These are phyloP conservation scores for Aspergillus nidulans DNA, from an alignment of 495 filamentous ascomycete species.

Conservation along the genomic window DNA sequence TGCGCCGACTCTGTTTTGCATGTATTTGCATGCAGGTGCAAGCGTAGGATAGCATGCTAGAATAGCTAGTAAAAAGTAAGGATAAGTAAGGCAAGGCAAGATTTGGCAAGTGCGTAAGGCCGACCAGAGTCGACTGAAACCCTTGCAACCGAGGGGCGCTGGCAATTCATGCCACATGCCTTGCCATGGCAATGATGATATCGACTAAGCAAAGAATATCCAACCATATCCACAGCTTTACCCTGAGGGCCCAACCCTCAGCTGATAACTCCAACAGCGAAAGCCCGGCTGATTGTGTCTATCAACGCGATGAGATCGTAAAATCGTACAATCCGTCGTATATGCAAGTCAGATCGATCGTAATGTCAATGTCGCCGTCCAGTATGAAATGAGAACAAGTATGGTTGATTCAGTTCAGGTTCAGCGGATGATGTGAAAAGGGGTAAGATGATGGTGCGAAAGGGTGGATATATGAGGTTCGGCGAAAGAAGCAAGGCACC, in stretches of 20 bases:
- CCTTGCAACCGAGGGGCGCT: no score
- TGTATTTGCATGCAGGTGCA: background rate
- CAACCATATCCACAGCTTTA: background rate
- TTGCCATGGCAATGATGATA: no score
- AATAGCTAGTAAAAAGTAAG: no score
- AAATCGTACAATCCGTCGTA: slow-evolving; percentile 33
- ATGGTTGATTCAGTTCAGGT: no score
- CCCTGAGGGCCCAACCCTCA: background rate
- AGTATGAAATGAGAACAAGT: slow-evolving; percentile 21
- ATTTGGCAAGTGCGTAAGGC: no score
- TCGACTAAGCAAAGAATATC: no score
- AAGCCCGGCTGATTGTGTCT: slow-evolving; percentile 3
- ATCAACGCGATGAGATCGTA: slow-evolving; percentile 15
- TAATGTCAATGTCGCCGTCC: slow-evolving; percentile 25
- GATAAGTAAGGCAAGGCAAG: background rate
- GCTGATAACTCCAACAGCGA: background rate
- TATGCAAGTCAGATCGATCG: slow-evolving; percentile 24
- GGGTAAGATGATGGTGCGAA: no score
- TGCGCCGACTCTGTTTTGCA: background rate
- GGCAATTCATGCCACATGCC: no score
- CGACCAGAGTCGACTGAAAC: no score
- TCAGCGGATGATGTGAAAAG: no score
- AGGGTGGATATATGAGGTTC: no score
- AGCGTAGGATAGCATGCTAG: background rate
- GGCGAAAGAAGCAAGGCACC: no score